These are phyloP conservation scores for Aspergillus hortae DNA, from an alignment of 2,329 filamentous ascomycete species.

Conservation along the genomic window DNA sequence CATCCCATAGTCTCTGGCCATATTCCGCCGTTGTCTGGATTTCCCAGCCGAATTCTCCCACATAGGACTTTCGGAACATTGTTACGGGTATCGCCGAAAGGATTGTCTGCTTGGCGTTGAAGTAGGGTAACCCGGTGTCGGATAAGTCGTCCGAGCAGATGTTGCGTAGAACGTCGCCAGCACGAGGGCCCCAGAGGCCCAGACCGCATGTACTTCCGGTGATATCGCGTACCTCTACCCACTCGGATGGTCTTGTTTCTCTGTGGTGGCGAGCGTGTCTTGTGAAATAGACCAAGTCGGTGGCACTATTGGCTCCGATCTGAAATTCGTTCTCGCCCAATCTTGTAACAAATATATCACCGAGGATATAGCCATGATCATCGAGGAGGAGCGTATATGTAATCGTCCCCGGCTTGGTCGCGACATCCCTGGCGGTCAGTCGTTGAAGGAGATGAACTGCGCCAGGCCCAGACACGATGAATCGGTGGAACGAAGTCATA, in stretches of 20 bases:
- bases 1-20: conserved; percentile 58
- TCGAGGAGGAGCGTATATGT: conserved; percentile 58
- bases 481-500: conserved; percentile 57
- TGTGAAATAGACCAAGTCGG: conserved; percentile 53
- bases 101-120: conserved; percentile 47
- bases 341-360: conserved; percentile 56
- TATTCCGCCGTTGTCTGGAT: conserved; percentile 59
- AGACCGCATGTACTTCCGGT: conserved; percentile 60
- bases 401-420: conserved; percentile 47
- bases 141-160: conserved; percentile 30
- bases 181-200: conserved; percentile 60
- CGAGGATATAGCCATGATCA: conserved; percentile 50
- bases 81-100: conserved; percentile 57
- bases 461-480: conserved; percentile 58
- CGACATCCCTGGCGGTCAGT: conserved; percentile 38
- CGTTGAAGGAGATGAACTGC: conserved; percentile 54
- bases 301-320: conserved; percentile 54
- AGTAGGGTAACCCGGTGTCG: conserved; percentile 45
- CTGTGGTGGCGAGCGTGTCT: conserved; percentile 52
- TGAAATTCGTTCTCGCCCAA: conserved; percentile 48
- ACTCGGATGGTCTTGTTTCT: conserved; percentile 37
- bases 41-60: conserved; percentile 63
- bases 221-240: conserved; percentile 55
- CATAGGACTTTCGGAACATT: conserved; percentile 55
- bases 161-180: conserved; percentile 49